Conservation (phyloP, 345 rosid species). For the Eucalyptus curtisii region DNA sequence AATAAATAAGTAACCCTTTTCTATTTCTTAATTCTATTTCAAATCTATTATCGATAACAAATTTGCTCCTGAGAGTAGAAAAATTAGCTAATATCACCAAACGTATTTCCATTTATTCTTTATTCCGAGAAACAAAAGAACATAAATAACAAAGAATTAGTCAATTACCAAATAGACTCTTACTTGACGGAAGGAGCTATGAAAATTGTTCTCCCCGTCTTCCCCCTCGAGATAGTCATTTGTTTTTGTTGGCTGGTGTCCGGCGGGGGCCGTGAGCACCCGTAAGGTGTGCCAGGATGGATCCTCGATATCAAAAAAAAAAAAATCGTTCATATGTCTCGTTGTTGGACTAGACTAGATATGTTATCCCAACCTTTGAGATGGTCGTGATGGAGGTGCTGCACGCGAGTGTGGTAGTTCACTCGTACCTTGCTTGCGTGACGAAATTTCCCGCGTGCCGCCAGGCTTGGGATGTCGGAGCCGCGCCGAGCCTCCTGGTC, state of each 20-base stretch:
- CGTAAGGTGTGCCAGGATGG: too few species aligned
- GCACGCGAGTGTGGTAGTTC: background rate
- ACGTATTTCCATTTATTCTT: accelerated
- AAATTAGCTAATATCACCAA: accelerated
- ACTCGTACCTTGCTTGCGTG: accelerated
- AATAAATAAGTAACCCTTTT: too few species aligned
- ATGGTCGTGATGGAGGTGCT: background rate
- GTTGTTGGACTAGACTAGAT: accelerated
- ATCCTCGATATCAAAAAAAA: too few species aligned
- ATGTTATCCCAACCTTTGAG: background rate
- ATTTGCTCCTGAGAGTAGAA: accelerated
- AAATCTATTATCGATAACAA: accelerated
- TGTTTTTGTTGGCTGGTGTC: too few species aligned
- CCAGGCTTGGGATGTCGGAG: background rate
- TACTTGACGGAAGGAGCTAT: accelerated
- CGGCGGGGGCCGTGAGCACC: too few species aligned
- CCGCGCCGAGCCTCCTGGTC: background rate
- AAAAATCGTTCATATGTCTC: background rate
- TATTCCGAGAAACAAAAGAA: too few species aligned
- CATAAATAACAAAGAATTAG: accelerated
- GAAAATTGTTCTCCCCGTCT: too few species aligned
- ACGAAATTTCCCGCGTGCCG: background rate
- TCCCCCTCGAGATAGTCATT: too few species aligned
- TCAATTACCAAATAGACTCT: too few species aligned
- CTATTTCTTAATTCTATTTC: accelerated